A percentile compares a stretch with the other conserved stretches of the same genome.
Conservation (phyloP, 139 green algal species). For the Chlorella sorokiniana region DNA sequence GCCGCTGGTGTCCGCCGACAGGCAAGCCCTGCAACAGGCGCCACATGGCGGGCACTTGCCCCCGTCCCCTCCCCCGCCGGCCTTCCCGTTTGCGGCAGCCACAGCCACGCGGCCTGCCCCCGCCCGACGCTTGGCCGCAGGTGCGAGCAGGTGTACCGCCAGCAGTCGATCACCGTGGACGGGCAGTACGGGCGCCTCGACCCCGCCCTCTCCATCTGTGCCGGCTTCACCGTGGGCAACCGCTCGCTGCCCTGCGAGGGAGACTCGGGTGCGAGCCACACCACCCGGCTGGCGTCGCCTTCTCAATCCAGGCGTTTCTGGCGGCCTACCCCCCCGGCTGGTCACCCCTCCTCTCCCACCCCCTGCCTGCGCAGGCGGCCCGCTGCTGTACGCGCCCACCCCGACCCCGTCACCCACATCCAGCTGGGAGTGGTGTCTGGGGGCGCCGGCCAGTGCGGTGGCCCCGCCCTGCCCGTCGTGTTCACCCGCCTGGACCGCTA, state of each 20-base stretch:
- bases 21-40: neutral
- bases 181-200: neutral
- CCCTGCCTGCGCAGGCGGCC: neutral
- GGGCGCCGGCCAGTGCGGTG: constrained; percentile 10
- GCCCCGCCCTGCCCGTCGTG: neutral
- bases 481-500: constrained; percentile 18
- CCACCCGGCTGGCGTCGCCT: neutral
- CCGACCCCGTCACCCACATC: neutral
- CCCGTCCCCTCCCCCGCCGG: no score
- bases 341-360: neutral
- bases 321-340: neutral
- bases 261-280: neutral
- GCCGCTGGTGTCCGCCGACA: neutral
- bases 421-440: constrained; percentile 20
- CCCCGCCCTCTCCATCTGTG: neutral
- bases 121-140: no score
- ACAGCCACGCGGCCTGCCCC: neutral
- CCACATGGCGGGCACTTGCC: neutral
- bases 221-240: neutral
- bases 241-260: constrained; percentile 4
- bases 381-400: constrained; percentile 2
- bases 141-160: neutral
- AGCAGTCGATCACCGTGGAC: neutral
- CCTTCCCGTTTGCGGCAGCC: no score
- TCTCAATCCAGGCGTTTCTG: no score